These are phyloP conservation scores for Rhizopus sp. DNA, from an alignment of 371 early-diverging fungal species.

Conservation along the genomic window DNA sequence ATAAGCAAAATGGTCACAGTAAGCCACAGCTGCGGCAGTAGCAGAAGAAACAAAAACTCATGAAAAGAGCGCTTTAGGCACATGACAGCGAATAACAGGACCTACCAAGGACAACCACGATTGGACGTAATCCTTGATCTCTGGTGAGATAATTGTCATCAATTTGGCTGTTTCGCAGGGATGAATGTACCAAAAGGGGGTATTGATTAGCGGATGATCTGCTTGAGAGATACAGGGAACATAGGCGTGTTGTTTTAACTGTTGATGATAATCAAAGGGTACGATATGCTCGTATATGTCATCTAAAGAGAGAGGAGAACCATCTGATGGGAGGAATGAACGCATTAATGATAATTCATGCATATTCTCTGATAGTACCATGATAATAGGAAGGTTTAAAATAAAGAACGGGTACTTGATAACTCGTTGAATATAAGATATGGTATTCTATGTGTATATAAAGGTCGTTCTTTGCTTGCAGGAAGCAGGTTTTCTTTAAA, in stretches of 20 bases:
- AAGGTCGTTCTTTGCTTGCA: neutral
- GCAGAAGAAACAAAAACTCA: neutral
- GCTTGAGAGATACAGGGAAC: slow-evolving; percentile 32
- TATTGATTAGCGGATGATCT: slow-evolving; percentile 67
- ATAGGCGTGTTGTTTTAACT: slow-evolving; percentile 3
- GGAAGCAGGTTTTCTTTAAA: neutral
- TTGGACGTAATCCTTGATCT: slow-evolving; percentile 28
- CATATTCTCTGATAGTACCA: slow-evolving; percentile 22
- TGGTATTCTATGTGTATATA: slow-evolving; percentile 53
- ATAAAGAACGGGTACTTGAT: slow-evolving; percentile 75
- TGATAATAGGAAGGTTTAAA: slow-evolving; percentile 49
- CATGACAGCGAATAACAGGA: slow-evolving; percentile 26
- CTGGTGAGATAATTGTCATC: slow-evolving; percentile 31
- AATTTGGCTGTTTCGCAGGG: slow-evolving; percentile 71
- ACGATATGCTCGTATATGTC: slow-evolving; percentile 52
- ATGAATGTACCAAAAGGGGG: slow-evolving; percentile 69
- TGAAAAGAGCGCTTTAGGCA: slow-evolving; percentile 9
- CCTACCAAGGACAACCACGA: slow-evolving; percentile 42
- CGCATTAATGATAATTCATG: neutral
- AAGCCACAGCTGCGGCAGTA: neutral
- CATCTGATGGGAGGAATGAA: slow-evolving; percentile 33
- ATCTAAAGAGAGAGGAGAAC: slow-evolving; percentile 39
- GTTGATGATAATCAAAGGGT: slow-evolving; percentile 31
- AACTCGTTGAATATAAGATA: slow-evolving; percentile 66
- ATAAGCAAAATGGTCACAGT: neutral